A percentile compares a stretch with the other conserved stretches of the same genome.
Evolutionary conservation across 148 eudicot genomes (phyloP).

Genomic region (Rhododendron simsii): DNA sequence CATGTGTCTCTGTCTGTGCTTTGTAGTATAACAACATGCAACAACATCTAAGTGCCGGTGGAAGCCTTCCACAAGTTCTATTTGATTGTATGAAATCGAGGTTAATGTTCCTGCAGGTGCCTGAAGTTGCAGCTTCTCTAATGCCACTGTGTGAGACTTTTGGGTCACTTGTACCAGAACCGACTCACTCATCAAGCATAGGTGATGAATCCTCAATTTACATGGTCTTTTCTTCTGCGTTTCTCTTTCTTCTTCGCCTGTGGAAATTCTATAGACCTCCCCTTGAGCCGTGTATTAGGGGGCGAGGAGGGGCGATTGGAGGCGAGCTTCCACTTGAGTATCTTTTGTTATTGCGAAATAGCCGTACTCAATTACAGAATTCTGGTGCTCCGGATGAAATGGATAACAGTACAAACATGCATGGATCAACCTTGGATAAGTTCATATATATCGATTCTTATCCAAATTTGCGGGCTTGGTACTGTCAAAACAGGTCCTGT

Average conservation of each 20-base stretch:
- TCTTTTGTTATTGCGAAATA: conserved; percentile 23
- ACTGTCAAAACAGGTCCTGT: conserved; percentile 27
- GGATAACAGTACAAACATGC: background rate
- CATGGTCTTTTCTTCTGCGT: conserved; percentile 28
- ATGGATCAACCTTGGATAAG: conserved; percentile 11
- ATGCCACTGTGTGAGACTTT: conserved; percentile 28
- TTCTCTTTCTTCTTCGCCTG: conserved; percentile 30
- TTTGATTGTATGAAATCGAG: background rate
- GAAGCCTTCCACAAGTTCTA: background rate
- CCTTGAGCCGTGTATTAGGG: conserved; percentile 21
- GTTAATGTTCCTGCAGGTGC: conserved; percentile 17
- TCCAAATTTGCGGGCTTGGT: conserved; percentile 27
- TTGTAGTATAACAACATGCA: background rate
- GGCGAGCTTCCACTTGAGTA: conserved; percentile 21
- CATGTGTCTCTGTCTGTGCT: background rate
- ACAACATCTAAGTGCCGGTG: background rate
- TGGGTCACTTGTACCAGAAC: conserved; percentile 20
- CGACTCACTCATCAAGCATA: conserved; percentile 6
- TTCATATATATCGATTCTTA: conserved; percentile 25
- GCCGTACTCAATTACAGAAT: conserved; percentile 15
- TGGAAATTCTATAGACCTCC: conserved; percentile 29
- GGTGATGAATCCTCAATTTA: conserved; percentile 18
- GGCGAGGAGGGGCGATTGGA: conserved; percentile 21
- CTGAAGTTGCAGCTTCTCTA: conserved; percentile 28
- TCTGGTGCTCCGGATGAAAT: background rate